These are phyloP conservation scores for Pestalotiopsis sp. DNA, from an alignment of 2,329 filamentous ascomycete genomes.

Conservation along the genomic window DNA sequence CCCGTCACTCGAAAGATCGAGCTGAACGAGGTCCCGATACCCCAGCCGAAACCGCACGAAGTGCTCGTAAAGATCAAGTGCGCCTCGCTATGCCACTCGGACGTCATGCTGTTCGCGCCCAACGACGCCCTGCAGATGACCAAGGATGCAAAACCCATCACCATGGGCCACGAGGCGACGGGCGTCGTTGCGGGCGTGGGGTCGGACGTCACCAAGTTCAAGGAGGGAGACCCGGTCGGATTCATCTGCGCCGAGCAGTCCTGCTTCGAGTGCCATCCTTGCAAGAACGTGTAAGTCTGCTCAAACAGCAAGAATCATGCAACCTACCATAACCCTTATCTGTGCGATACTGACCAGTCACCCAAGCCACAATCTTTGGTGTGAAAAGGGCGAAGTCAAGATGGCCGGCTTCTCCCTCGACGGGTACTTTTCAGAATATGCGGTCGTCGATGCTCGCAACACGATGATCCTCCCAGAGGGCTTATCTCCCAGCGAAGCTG, in stretches of 20 bases:
- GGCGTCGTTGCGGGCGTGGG: conserved; percentile 62
- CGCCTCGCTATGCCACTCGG: conserved; percentile 16
- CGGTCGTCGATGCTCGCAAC: conserved; percentile 26
- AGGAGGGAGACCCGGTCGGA: conserved; percentile 61
- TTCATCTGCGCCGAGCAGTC: conserved; percentile 23
- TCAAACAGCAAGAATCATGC: background rate
- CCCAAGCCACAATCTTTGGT: conserved; percentile 22
- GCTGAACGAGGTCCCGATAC: conserved; percentile 19
- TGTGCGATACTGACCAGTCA: background rate
- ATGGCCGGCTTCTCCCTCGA: conserved; percentile 27
- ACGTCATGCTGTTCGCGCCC: conserved; percentile 19
- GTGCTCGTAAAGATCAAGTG: conserved; percentile 19
- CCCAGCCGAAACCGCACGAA: conserved; percentile 15
- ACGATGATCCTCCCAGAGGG: conserved; percentile 26
- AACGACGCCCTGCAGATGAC: conserved; percentile 13
- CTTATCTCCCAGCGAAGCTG: conserved; percentile 22
- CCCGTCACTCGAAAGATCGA: conserved; percentile 13
- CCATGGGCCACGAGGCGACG: conserved; percentile 65
- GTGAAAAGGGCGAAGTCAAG: conserved; percentile 22
- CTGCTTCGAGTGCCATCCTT: conserved; percentile 27
- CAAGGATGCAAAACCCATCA: conserved; percentile 23
- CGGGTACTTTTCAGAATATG: conserved; percentile 31
- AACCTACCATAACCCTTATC: background rate
- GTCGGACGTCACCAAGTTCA: conserved; percentile 54
- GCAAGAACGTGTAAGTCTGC: conserved; percentile 16